These are phyloP conservation scores for Colletotrichum costaricense DNA, from an alignment of 2,329 filamentous ascomycete genomes.

Conservation along the genomic window DNA sequence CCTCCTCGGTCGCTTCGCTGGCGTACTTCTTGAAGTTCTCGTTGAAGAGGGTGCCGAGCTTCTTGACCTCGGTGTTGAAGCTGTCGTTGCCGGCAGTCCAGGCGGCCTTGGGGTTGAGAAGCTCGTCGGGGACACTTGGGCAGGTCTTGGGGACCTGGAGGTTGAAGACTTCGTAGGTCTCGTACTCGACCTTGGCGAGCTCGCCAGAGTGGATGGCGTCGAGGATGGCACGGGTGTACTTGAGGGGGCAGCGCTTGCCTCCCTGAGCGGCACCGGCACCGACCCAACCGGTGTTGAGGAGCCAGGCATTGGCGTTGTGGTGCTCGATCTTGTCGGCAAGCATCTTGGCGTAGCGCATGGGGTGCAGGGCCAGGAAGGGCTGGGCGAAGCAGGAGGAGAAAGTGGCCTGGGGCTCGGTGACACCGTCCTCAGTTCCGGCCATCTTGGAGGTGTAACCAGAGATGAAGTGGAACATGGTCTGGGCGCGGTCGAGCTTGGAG, in stretches of 20 bases:
- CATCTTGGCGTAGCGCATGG: conserved; percentile 99
- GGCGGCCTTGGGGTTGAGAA: conserved; percentile 93
- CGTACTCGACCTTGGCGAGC: conserved; percentile 92
- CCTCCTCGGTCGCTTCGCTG: conserved; percentile 83
- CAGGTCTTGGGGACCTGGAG: conserved; percentile 94
- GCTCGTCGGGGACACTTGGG: conserved; percentile 87
- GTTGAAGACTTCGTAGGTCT: conserved; percentile 97
- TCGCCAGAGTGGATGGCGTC: conserved; percentile 98
- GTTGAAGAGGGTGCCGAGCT: conserved; percentile 89
- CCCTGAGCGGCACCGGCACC: conserved; percentile 91
- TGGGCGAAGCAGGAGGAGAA: conserved; percentile 99
- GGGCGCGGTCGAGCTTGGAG: conserved; percentile 92
- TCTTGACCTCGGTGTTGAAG: conserved; percentile 89
- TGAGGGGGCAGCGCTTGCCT: conserved; percentile 96
- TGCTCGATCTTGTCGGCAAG: conserved; percentile 96
- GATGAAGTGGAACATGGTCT: conserved; percentile 99
- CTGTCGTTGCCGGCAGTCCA: conserved; percentile 87
- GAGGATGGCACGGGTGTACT: conserved; percentile 98
- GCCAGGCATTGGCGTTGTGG: conserved; percentile 96
- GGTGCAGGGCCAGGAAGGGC: conserved; percentile 98
- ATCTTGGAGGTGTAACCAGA: conserved; percentile 99
- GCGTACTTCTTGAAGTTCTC: conserved; percentile 99
- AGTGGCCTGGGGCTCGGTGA: conserved; percentile 96
- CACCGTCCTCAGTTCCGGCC: conserved; percentile 97
- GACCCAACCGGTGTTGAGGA: conserved; percentile 98